A percentile compares a stretch with the other conserved stretches of the same genome.
phyloP scores from a whole-genome alignment of 495 filamentous ascomycete species.

The Penicillium lagena region DNA sequence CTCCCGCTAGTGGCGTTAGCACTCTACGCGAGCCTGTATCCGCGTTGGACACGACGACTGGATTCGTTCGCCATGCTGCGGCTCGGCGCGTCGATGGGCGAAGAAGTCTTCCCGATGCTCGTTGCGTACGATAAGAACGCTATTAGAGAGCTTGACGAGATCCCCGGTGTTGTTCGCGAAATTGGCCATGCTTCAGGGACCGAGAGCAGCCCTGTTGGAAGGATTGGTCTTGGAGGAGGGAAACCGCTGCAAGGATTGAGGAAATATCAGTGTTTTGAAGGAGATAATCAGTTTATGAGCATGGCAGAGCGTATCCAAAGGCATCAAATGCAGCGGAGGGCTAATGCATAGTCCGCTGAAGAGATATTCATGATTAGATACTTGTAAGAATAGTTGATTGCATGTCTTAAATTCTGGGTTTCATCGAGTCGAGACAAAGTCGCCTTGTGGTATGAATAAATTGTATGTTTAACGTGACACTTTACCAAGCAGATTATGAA shows the following conservation, averaged over 20 bases:
- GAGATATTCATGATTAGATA: too few species aligned
- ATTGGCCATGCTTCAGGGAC: neutral
- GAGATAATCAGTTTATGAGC: slow-evolving; percentile 1
- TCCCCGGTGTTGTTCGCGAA: slow-evolving; percentile 14
- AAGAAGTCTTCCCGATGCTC: slow-evolving; percentile 12
- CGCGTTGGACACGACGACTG: slow-evolving; percentile 17
- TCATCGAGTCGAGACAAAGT: too few species aligned
- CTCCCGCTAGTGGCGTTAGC: slow-evolving; percentile 11
- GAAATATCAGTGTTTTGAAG: slow-evolving; percentile 4
- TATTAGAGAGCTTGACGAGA: slow-evolving; percentile 10
- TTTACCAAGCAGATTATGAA: too few species aligned
- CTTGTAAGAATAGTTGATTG: too few species aligned
- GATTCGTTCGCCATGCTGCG: slow-evolving; percentile 26
- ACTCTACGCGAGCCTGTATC: slow-evolving; percentile 9
- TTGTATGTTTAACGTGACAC: too few species aligned
- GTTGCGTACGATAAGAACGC: neutral
- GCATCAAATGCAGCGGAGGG: neutral
- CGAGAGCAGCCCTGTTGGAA: neutral
- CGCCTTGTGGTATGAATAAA: too few species aligned
- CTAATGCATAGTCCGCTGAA: too few species aligned
- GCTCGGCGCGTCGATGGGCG: slow-evolving; percentile 12
- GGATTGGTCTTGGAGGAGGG: slow-evolving; percentile 3
- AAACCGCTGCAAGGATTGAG: neutral
- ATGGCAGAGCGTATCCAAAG: neutral
- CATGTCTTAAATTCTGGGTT: too few species aligned